phyloP scores from a whole-genome alignment of 2,329 filamentous ascomycete species.

The Cladosporium sp. region DNA sequence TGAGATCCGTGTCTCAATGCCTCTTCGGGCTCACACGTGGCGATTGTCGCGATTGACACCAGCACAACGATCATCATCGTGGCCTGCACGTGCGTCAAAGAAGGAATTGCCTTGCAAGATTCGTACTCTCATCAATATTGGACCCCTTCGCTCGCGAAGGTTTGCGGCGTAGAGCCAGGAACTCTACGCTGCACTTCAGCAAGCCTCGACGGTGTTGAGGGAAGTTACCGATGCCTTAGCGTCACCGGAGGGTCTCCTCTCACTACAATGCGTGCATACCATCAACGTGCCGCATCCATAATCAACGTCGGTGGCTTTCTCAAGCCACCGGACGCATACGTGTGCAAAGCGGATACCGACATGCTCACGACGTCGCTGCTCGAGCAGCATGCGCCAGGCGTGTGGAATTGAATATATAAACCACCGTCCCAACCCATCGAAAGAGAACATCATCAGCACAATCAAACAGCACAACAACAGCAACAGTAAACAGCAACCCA shows the following conservation, averaged over 20 bases:
- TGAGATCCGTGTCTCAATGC: background rate
- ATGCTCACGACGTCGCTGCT: background rate
- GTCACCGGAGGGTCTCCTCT: background rate
- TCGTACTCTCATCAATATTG: background rate
- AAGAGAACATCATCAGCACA: background rate
- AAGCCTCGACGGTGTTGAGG: background rate
- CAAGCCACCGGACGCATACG: background rate
- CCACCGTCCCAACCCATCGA: background rate
- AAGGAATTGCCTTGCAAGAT: background rate
- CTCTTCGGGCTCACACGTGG: background rate
- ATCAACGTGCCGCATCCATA: background rate
- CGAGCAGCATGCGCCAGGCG: background rate
- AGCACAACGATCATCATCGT: background rate
- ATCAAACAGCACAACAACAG: background rate
- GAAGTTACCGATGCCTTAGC: background rate
- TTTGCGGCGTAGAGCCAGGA: background rate
- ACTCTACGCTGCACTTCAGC: background rate
- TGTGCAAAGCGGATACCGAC: background rate
- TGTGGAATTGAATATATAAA: background rate
- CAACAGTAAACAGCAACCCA: background rate
- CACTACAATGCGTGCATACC: background rate
- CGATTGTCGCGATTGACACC: background rate
- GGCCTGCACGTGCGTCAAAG: background rate
- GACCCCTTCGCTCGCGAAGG: background rate
- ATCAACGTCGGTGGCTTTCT: background rate